These are phyloP conservation scores for Plectosphaerella plurivora DNA, from an alignment of 2,329 filamentous ascomycete genomes.

Conservation along the genomic window DNA sequence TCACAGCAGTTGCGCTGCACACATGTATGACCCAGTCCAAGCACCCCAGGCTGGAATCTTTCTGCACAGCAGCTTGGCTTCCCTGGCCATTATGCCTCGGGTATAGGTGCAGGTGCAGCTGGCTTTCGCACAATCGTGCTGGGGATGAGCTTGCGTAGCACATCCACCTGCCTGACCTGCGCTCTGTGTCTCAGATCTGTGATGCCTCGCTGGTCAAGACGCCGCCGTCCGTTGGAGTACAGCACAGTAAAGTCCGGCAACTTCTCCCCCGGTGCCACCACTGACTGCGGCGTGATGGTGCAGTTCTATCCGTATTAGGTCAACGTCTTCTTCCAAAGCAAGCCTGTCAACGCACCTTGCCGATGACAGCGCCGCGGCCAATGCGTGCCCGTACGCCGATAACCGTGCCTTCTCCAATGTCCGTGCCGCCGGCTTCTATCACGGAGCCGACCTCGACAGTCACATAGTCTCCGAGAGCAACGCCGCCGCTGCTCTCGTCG, in stretches of 20 bases:
- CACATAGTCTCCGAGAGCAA: constrained; percentile 57
- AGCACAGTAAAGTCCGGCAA: constrained; percentile 66
- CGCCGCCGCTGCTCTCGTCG: constrained; percentile 35
- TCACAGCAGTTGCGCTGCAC: too few species aligned
- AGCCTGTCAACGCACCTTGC: constrained; percentile 43
- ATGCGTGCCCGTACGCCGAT: constrained; percentile 58
- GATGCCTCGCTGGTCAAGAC: constrained; percentile 56
- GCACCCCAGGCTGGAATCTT: too few species aligned
- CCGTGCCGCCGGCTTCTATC: constrained; percentile 58
- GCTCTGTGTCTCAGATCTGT: constrained; percentile 59
- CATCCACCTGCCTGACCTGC: constrained; percentile 64
- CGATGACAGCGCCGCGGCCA: constrained; percentile 56
- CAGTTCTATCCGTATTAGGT: constrained; percentile 49
- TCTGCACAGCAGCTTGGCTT: too few species aligned
- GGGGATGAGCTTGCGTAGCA: constrained; percentile 61
- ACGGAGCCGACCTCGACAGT: constrained; percentile 55
- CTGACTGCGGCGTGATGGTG: constrained; percentile 62
- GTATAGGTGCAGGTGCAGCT: constrained; percentile 7
- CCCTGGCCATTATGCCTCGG: too few species aligned
- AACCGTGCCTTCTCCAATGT: constrained; percentile 55
- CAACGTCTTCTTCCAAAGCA: neutral
- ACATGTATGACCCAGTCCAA: too few species aligned
- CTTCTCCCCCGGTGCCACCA: constrained; percentile 50
- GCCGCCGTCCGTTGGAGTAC: constrained; percentile 58
- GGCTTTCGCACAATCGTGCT: constrained; percentile 53